Percentiles rank a stretch among this genome's conserved stretches.
Evolutionary conservation across 331 rosid species (phyloP).

Genomic region (Malus hybrid): DNA sequence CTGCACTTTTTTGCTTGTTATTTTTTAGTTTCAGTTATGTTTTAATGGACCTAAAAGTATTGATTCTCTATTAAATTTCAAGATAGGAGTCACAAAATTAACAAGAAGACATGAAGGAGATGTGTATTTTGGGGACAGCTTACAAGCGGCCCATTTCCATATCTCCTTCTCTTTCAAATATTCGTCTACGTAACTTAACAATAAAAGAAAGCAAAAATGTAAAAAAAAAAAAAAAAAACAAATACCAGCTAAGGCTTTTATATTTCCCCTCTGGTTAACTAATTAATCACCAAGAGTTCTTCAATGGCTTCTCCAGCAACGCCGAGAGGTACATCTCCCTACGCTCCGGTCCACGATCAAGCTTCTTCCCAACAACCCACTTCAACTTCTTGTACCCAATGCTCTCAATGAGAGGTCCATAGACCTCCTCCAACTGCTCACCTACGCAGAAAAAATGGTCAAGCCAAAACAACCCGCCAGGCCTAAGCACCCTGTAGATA

Average conservation of each 20-base stretch:
- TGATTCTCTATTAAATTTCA: too few species aligned
- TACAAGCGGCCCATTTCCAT: neutral
- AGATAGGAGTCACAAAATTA: too few species aligned
- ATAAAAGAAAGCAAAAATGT: neutral
- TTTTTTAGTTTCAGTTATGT: too few species aligned
- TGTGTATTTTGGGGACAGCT: too few species aligned
- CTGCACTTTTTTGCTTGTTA: too few species aligned
- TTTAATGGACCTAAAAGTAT: too few species aligned
- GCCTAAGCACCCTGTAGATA: conserved; percentile 32
- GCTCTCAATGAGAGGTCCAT: conserved; percentile 36
- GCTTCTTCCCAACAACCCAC: conserved; percentile 44
- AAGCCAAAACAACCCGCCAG: conserved; percentile 42
- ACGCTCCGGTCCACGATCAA: conserved; percentile 29
- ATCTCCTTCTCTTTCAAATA: neutral
- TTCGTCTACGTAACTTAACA: neutral
- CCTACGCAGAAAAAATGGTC: conserved; percentile 42
- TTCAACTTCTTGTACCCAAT: conserved; percentile 37
- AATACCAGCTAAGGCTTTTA: neutral
- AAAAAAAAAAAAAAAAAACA: neutral
- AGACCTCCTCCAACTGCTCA: conserved; percentile 27
- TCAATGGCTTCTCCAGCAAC: conserved; percentile 41
- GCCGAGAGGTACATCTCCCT: conserved; percentile 45
- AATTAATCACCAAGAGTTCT: conserved; percentile 30
- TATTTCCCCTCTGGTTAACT: neutral
- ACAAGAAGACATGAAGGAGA: too few species aligned